These are phyloP conservation scores for Suhomyces wounanorum DNA, from an alignment of 1,139 yeast species.

Conservation along the genomic window DNA sequence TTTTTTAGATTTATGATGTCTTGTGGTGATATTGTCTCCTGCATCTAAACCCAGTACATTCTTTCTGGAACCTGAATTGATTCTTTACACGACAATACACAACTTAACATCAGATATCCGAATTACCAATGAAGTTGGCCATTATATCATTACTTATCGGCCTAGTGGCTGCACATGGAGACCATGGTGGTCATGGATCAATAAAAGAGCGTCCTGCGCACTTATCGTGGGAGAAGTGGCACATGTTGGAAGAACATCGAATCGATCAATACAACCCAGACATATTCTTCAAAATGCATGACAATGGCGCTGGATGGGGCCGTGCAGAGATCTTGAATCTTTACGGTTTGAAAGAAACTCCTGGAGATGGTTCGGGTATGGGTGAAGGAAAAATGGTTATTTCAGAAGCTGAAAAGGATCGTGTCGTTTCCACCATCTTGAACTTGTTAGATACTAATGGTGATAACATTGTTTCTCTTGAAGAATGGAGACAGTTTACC, in stretches of 20 bases:
- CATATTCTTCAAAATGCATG: slow-evolving; percentile 83
- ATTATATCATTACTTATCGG: neutral
- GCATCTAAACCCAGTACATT: too few species aligned
- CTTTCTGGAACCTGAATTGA: neutral
- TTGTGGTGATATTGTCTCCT: too few species aligned
- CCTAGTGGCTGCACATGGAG: slow-evolving; percentile 13
- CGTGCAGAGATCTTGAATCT: slow-evolving; percentile 69
- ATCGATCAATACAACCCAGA: slow-evolving; percentile 71
- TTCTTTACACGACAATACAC: neutral
- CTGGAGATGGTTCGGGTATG: slow-evolving; percentile 91
- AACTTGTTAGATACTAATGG: slow-evolving; percentile 61
- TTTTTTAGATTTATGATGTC: too few species aligned
- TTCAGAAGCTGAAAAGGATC: slow-evolving; percentile 56
- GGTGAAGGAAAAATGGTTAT: slow-evolving; percentile 69
- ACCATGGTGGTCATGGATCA: slow-evolving; percentile 10
- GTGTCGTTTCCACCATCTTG: slow-evolving; percentile 59
- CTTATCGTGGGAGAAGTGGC: slow-evolving; percentile 76
- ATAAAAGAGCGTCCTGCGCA: slow-evolving; percentile 43
- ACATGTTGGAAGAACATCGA: slow-evolving; percentile 87
- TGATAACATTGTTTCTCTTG: slow-evolving; percentile 65
- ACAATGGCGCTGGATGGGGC: slow-evolving; percentile 59
- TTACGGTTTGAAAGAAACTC: slow-evolving; percentile 76
- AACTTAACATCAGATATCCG: neutral
- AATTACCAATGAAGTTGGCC: slow-evolving; percentile 9
- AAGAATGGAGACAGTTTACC: slow-evolving; percentile 73